Evolutionary conservation across 805 yeast species (phyloP), one percentile per base, ranked within the genome.

Genomic region (Nematodospora valgi): DNA sequence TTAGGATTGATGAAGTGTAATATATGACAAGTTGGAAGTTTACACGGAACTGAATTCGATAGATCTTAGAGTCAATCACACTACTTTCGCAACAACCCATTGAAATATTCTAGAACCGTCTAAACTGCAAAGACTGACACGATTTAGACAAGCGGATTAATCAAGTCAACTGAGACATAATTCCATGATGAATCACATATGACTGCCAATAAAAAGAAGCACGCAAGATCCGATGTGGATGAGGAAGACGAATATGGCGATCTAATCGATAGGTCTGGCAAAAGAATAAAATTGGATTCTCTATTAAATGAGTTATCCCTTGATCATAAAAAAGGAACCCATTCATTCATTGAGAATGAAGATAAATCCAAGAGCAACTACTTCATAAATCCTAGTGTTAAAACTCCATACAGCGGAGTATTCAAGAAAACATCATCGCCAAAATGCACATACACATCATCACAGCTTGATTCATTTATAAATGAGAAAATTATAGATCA

Each of bases 261-360:
- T 6, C 18, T 35, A 11, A 14, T 35, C 4, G 40, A 39, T 11
- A 16, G 22, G 19, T 27, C 35, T 9, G 54, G 52, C 5, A 64
- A 64, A 43, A 44, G 62, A 27, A 40, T 57, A 12, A 56, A 55
- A 29, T 53, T 64, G 11, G 69, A 62, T 36, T 46, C 37, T 14
- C 34, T 61, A 21, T 54, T 64, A 31, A 42, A 47, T 19, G 45
- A 46, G 2, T 47, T 64, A 20, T 39, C 46, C 13, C 34, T 62
- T 6, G 52, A 49, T n/a, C n/a, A n/a, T n/a, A n/a, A 34, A 34
- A 24, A 23, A 30, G 11, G 17, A 15, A 16, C 20, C 21, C 19
- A 8, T 21, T 18, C 35, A 6, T 12, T 11, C 6, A 12, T n/a
- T n/a, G n/a, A n/a, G n/a, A n/a, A n/a, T n/a, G n/a, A 30, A 30